Percentiles rank a stretch among this genome's conserved stretches.
phyloP scores from a whole-genome alignment of 805 yeast species.

The Blastobotrys mokoenaii region DNA sequence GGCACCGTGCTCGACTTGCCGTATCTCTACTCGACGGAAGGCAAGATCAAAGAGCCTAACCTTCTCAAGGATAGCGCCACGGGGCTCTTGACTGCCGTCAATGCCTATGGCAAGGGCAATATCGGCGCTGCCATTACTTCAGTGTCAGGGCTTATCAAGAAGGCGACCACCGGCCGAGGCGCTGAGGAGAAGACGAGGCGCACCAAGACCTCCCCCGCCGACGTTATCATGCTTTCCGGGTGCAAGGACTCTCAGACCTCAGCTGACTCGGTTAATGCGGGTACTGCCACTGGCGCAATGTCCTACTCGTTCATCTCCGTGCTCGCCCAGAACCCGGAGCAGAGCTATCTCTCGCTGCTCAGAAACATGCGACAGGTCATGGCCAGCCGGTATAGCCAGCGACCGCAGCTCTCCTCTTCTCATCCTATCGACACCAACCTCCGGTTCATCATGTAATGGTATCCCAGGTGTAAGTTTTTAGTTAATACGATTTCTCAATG shows the following conservation, averaged over 20 bases:
- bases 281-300: constrained; percentile 76
- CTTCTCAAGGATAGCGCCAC: constrained; percentile 66
- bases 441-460: constrained; percentile 39
- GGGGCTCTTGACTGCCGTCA: constrained; percentile 51
- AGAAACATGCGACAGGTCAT: constrained; percentile 62
- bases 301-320: constrained; percentile 69
- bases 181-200: constrained; percentile 39
- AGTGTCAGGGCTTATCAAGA: constrained; percentile 30
- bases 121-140: constrained; percentile 38
- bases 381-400: constrained; percentile 61
- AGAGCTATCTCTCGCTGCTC: constrained; percentile 58
- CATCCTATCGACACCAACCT: constrained; percentile 68
- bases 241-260: constrained; percentile 79
- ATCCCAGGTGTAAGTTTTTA: background rate
- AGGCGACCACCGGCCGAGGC: constrained; percentile 29
- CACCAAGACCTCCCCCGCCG: constrained; percentile 65
- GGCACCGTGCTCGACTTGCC: constrained; percentile 80
- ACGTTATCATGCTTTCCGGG: constrained; percentile 67
- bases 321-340: constrained; percentile 50
- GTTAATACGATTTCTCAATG: background rate
- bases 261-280: constrained; percentile 72
- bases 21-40: constrained; percentile 72
- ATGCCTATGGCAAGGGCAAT: constrained; percentile 56
- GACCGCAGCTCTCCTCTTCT: constrained; percentile 72
- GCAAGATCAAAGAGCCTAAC: constrained; percentile 74